phyloP scores from a whole-genome alignment of 176 grass and related monocot species.

The Musa acuminata region DNA sequence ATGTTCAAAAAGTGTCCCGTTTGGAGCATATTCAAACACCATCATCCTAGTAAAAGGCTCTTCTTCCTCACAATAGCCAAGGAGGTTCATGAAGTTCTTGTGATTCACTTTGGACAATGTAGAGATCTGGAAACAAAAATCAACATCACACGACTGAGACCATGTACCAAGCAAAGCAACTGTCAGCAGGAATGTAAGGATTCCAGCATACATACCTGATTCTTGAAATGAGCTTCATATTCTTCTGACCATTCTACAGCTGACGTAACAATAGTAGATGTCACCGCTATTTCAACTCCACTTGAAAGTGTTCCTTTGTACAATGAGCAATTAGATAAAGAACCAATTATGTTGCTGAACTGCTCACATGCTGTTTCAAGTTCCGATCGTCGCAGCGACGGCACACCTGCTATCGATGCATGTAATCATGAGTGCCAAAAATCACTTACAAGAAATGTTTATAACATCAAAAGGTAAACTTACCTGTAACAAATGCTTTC shows the following conservation, averaged over 20 bases:
- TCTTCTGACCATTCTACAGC: slow-evolving; percentile 42
- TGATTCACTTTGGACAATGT: slow-evolving; percentile 50
- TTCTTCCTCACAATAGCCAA: slow-evolving; percentile 88
- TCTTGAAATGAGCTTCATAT: slow-evolving; percentile 52
- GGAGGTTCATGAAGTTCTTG: slow-evolving; percentile 85
- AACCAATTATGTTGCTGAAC: slow-evolving; percentile 79
- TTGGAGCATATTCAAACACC: slow-evolving; percentile 88
- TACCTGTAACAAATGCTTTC: slow-evolving; percentile 47
- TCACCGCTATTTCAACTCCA: slow-evolving; percentile 76
- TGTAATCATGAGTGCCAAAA: slow-evolving; percentile 4
- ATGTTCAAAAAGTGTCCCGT: slow-evolving; percentile 79
- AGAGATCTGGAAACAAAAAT: slow-evolving; percentile 38
- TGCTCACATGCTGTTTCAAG: slow-evolving; percentile 76
- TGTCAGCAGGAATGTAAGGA: slow-evolving; percentile 10
- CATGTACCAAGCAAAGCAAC: neutral
- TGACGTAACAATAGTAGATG: slow-evolving; percentile 36
- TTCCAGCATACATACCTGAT: slow-evolving; percentile 38
- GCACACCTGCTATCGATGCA: slow-evolving; percentile 32
- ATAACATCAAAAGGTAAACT: slow-evolving; percentile 8
- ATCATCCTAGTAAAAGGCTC: slow-evolving; percentile 75
- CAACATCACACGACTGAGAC: slow-evolving; percentile 11
- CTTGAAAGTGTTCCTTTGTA: slow-evolving; percentile 87
- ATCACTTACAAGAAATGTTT: slow-evolving; percentile 2
- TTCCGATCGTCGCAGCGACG: slow-evolving; percentile 42
- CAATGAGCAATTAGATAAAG: slow-evolving; percentile 37